A percentile compares a stretch with the other conserved stretches of the same genome.
Evolutionary conservation across 257 asterid genomes (phyloP).

Genomic region (Gentiana straminea): DNA sequence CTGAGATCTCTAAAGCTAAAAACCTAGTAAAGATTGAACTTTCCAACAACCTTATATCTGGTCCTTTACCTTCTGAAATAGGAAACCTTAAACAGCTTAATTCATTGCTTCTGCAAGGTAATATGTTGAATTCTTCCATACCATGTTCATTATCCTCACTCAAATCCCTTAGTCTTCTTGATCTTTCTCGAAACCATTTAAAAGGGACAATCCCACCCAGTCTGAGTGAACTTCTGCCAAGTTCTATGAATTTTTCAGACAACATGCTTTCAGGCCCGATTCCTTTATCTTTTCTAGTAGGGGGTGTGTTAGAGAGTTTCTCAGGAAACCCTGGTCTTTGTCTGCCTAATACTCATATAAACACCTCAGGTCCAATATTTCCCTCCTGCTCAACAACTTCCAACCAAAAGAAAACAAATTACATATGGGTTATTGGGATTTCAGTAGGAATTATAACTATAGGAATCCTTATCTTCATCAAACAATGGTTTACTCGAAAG

Average conservation of each 20-base stretch:
- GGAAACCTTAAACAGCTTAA: constrained; percentile 57
- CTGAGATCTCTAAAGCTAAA: constrained; percentile 46
- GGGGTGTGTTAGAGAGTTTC: constrained; percentile 67
- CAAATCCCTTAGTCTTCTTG: constrained; percentile 60
- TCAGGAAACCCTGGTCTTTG: constrained; percentile 64
- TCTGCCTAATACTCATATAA: constrained; percentile 17
- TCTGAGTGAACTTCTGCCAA: constrained; percentile 43
- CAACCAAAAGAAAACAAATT: constrained; percentile 27
- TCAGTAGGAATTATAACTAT: constrained; percentile 38
- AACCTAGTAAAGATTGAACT: constrained; percentile 71
- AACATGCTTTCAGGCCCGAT: constrained; percentile 66
- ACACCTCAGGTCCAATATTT: constrained; percentile 21
- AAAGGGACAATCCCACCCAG: constrained; percentile 55
- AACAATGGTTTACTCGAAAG: constrained; percentile 33
- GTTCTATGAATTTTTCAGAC: constrained; percentile 69
- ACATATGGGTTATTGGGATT: constrained; percentile 45
- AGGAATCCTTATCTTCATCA: constrained; percentile 40
- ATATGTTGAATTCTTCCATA: constrained; percentile 56
- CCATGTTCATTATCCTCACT: constrained; percentile 59
- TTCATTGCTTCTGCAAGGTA: constrained; percentile 48
- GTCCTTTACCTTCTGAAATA: constrained; percentile 58
- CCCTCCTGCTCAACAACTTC: constrained; percentile 27
- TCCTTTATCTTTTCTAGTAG: constrained; percentile 51
- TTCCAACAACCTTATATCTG: constrained; percentile 58
- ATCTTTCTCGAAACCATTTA: constrained; percentile 51